Percentiles rank a stretch among this genome's conserved stretches.
phyloP scores from a whole-genome alignment of 2,329 filamentous ascomycete species.

The Trichoderma brevicompactum region DNA sequence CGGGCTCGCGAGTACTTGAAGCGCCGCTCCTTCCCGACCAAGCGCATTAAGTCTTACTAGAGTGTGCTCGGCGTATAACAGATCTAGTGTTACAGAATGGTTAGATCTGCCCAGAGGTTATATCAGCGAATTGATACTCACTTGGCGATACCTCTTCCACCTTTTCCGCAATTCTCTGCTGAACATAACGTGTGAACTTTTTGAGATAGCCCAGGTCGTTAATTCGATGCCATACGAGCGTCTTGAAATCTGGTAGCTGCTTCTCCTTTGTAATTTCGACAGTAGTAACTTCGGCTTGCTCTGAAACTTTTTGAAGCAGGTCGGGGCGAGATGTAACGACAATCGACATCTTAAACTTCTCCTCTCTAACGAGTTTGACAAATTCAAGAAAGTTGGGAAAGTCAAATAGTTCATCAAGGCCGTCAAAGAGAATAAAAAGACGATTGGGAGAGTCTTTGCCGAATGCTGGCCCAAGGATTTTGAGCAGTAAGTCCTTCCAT shows the following conservation, averaged over 20 bases:
- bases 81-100: constrained; percentile 32
- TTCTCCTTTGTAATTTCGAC: constrained; percentile 38
- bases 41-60: constrained; percentile 39
- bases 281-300: constrained; percentile 3
- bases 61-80: constrained; percentile 46
- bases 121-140: constrained; percentile 30
- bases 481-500: constrained; percentile 33
- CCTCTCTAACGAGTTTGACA: constrained; percentile 34
- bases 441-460: constrained; percentile 31
- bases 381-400: constrained; percentile 33
- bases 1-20: constrained; percentile 37
- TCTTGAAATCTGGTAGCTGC: constrained; percentile 38
- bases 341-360: constrained; percentile 36
- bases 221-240: constrained; percentile 37
- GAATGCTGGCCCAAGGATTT: constrained; percentile 37
- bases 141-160: constrained; percentile 40
- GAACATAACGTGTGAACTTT: constrained; percentile 38
- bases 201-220: constrained; percentile 35
- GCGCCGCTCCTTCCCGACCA: constrained; percentile 41
- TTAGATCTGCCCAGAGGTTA: background rate
- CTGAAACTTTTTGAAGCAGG: constrained; percentile 23
- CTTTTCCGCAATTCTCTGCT: constrained; percentile 39
- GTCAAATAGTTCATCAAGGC: constrained; percentile 38
- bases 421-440: constrained; percentile 41
- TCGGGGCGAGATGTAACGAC: constrained; percentile 36